These are phyloP conservation scores for Parmelia sp. DNA, from an alignment of 495 filamentous ascomycete genomes.

Conservation along the genomic window DNA sequence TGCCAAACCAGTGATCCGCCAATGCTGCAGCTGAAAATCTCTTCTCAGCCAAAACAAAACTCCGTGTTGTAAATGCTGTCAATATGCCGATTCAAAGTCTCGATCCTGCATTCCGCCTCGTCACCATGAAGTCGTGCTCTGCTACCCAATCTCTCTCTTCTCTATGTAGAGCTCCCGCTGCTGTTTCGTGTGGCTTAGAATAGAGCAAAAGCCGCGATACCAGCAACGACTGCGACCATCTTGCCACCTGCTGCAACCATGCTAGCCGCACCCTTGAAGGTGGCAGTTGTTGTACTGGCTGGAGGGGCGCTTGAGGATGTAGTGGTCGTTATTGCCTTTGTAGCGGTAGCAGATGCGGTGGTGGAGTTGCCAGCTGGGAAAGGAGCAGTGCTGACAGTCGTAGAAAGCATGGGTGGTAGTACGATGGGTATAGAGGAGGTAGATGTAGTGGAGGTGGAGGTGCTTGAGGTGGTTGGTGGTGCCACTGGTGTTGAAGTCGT, in stretches of 20 bases:
- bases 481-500: constrained; percentile 5
- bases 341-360: not conserved
- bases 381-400: not conserved
- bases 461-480: not conserved
- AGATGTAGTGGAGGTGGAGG: not conserved
- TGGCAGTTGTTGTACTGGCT: not conserved
- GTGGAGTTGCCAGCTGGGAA: constrained; percentile 18
- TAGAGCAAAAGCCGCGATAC: constrained; percentile 15
- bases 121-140: not conserved
- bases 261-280: constrained; percentile 8
- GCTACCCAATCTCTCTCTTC: no score
- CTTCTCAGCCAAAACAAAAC: not conserved
- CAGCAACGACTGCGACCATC: constrained; percentile 10
- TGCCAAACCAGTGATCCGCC: not conserved
- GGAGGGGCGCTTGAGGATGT: not conserved
- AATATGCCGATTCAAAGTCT: not conserved
- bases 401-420: no score
- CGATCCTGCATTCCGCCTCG: not conserved
- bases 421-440: no score
- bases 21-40: not conserved
- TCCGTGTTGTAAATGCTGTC: constrained; percentile 1
- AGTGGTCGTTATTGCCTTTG: not conserved
- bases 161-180: not conserved
- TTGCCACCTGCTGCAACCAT: constrained; percentile 8
- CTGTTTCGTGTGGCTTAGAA: constrained; percentile 1